Conservation (phyloP, 2,329 filamentous ascomycete species). For the Xylariomycetidae sp. region DNA sequence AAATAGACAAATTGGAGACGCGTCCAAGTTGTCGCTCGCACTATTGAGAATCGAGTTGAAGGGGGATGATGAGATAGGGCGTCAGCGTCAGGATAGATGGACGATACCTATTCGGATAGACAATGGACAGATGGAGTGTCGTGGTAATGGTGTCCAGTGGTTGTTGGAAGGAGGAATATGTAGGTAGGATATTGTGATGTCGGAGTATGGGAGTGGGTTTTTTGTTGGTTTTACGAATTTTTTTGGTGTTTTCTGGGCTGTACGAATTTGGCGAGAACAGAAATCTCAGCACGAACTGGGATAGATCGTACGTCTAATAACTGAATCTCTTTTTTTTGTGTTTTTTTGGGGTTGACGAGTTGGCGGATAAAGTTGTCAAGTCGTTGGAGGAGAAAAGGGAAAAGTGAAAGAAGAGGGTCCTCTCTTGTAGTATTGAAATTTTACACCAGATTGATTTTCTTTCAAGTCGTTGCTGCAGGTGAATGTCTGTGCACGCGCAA, state of each 20-base stretch:
- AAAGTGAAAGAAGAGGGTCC: constrained; percentile 28
- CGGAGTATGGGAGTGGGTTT: constrained; percentile 17
- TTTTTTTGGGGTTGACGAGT: constrained; percentile 34
- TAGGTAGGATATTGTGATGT: constrained; percentile 5
- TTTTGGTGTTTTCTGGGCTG: constrained; percentile 48
- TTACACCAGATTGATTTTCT: background rate
- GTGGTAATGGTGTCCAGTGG: no score
- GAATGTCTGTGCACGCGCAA: no score
- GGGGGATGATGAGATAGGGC: no score
- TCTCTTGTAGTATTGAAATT: constrained; percentile 23
- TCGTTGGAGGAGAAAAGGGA: constrained; percentile 36
- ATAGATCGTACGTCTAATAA: constrained; percentile 46
- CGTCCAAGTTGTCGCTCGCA: no score
- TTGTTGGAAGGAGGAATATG: constrained; percentile 8
- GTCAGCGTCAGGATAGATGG: no score
- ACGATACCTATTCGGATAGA: no score
- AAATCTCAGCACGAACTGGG: constrained; percentile 48
- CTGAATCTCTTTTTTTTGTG: constrained; percentile 46
- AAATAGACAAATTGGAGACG: no score
- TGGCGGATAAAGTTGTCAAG: constrained; percentile 47
- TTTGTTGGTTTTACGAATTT: constrained; percentile 56
- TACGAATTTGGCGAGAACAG: constrained; percentile 53
- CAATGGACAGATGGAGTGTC: no score
- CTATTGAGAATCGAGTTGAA: no score
- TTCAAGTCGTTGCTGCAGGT: background rate